These are phyloP conservation scores for Colletotrichum sp. DNA, from an alignment of 2,329 filamentous ascomycete species.

Conservation along the genomic window DNA sequence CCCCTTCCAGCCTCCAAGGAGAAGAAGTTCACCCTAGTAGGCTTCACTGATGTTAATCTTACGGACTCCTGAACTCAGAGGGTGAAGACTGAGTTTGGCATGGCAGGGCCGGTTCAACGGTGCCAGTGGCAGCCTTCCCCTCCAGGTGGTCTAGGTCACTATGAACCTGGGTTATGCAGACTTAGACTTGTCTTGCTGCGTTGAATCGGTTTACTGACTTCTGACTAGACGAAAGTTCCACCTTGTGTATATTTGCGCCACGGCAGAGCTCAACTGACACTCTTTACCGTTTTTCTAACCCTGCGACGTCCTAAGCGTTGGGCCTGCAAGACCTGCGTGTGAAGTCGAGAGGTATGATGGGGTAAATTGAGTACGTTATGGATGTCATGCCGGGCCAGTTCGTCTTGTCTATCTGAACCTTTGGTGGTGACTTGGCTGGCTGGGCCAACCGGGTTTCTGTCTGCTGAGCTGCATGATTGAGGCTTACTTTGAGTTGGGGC, in stretches of 20 bases:
- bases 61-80: background rate
- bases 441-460: background rate
- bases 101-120: background rate
- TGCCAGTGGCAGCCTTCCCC: background rate
- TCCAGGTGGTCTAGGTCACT: background rate
- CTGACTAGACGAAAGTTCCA: background rate
- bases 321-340: background rate
- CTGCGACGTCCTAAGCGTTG: background rate
- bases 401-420: background rate
- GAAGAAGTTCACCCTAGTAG: accelerated
- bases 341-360: background rate
- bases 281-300: accelerated
- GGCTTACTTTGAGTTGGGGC: background rate
- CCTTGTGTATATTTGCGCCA: background rate
- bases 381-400: background rate
- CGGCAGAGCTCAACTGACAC: background rate
- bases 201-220: background rate
- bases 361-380: background rate
- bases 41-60: background rate
- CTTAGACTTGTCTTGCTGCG: background rate
- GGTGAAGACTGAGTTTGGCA: background rate
- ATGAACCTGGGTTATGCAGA: background rate
- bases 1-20: background rate
- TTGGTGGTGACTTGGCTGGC: background rate
- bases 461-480: background rate